Evolutionary conservation across 208 protist genomes (phyloP).

Genomic region (Sergeia podlipaevii): DNA sequence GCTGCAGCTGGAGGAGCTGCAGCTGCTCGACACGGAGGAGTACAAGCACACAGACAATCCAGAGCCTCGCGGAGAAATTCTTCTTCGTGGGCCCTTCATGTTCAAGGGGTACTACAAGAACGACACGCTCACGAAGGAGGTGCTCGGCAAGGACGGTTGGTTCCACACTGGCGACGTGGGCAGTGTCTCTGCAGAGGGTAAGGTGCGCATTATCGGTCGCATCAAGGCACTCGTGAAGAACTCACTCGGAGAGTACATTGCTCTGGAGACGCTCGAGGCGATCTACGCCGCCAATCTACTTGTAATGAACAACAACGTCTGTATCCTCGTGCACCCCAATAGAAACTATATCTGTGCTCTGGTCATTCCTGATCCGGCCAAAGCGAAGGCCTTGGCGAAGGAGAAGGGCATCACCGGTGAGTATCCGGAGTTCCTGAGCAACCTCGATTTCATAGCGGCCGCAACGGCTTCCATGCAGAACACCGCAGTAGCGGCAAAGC

Average conservation of each 20-base stretch:
- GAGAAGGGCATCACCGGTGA: background rate
- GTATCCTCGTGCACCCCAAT: slow-evolving; percentile 26
- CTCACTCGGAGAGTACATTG: slow-evolving; percentile 57
- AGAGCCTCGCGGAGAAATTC: slow-evolving; percentile 35
- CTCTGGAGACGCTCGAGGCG: slow-evolving; percentile 35
- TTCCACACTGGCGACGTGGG: slow-evolving; percentile 63
- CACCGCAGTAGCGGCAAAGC: no score
- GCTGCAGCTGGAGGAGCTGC: slow-evolving; percentile 59
- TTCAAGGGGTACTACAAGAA: slow-evolving; percentile 59
- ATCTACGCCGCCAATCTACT: slow-evolving; percentile 21
- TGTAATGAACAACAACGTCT: slow-evolving; percentile 16
- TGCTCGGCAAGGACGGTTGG: slow-evolving; percentile 30
- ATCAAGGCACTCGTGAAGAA: slow-evolving; percentile 64
- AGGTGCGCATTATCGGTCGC: slow-evolving; percentile 42
- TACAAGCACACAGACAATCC: slow-evolving; percentile 42
- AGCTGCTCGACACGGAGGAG: slow-evolving; percentile 72
- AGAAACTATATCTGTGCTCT: slow-evolving; percentile 25
- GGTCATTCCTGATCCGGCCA: slow-evolving; percentile 21
- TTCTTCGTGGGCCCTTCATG: slow-evolving; percentile 22
- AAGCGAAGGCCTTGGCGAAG: slow-evolving; percentile 10
- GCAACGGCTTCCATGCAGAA: background rate
- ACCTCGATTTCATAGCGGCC: slow-evolving; percentile 13
- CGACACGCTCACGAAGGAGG: slow-evolving; percentile 25
- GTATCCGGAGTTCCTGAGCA: slow-evolving; percentile 14
- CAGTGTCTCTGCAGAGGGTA: slow-evolving; percentile 15